Evolutionary conservation across 192 early-diverging fungal species (phyloP).

Genomic region (Geranomyces variabilis): DNA sequence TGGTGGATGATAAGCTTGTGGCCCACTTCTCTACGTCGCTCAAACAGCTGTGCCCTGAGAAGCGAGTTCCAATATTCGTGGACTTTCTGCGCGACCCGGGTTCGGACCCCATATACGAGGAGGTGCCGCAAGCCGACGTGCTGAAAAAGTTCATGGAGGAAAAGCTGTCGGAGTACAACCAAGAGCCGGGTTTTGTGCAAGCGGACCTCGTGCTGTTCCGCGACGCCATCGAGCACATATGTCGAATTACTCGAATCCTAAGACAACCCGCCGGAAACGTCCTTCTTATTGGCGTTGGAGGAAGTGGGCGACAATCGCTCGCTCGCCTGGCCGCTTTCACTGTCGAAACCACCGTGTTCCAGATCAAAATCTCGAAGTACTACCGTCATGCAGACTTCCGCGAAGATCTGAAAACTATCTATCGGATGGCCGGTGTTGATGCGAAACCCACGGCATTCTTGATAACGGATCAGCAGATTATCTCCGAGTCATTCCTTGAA

Average conservation of each 20-base stretch:
- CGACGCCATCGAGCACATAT: slow-evolving; percentile 65
- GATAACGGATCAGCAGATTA: slow-evolving; percentile 63
- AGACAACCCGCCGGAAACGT: slow-evolving; percentile 58
- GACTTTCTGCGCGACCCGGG: slow-evolving; percentile 53
- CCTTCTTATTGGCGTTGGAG: slow-evolving; percentile 61
- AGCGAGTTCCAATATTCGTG: slow-evolving; percentile 56
- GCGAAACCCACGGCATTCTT: slow-evolving; percentile 60
- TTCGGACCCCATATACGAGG: slow-evolving; percentile 53
- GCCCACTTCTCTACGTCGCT: slow-evolving; percentile 49
- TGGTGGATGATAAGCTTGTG: slow-evolving; percentile 59
- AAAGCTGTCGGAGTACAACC: slow-evolving; percentile 60
- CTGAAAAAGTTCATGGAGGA: slow-evolving; percentile 57
- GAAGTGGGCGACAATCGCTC: slow-evolving; percentile 54
- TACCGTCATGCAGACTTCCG: slow-evolving; percentile 61
- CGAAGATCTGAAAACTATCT: slow-evolving; percentile 60
- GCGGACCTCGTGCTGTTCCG: slow-evolving; percentile 58
- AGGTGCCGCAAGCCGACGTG: slow-evolving; percentile 48
- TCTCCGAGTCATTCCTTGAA: slow-evolving; percentile 58
- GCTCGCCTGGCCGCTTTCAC: slow-evolving; percentile 57
- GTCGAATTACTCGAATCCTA: slow-evolving; percentile 58
- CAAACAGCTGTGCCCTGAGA: slow-evolving; percentile 54
- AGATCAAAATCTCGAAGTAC: slow-evolving; percentile 66
- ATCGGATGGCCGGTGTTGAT: slow-evolving; percentile 53
- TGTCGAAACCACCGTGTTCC: slow-evolving; percentile 55
- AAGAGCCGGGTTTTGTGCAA: slow-evolving; percentile 55